Percentiles rank a stretch among this genome's conserved stretches.
phyloP scores from a whole-genome alignment of 352 stramenopile genomes.

The Saprolegnia diclina region DNA sequence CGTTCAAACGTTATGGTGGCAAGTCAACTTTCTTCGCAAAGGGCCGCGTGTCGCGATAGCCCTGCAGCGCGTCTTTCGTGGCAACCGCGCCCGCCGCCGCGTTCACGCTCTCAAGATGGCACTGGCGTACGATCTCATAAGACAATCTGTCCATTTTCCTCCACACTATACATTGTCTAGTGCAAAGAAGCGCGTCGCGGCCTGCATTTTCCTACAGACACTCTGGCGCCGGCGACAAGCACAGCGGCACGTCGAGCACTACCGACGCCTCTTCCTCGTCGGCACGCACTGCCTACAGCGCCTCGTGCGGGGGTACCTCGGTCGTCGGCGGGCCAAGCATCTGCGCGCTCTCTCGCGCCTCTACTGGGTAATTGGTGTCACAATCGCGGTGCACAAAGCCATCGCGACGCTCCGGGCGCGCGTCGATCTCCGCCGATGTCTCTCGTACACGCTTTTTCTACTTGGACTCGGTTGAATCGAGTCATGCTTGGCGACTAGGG shows the following conservation, averaged over 20 bases:
- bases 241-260: not conserved
- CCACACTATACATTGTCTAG: conserved; percentile 36
- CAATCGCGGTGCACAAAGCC: conserved; percentile 36
- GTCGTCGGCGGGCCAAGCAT: conserved; percentile 37
- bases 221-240: conserved; percentile 6
- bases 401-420: conserved; percentile 49
- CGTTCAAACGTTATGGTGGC: conserved; percentile 55
- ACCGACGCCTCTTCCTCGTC: conserved; percentile 17
- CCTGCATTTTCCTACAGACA: conserved; percentile 16
- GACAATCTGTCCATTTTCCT: conserved; percentile 26
- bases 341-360: conserved; percentile 34
- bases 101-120: conserved; percentile 29
- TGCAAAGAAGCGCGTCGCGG: conserved; percentile 29
- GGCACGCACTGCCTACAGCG: conserved; percentile 42
- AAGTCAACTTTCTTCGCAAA: conserved; percentile 50
- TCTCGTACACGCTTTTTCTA: conserved; percentile 53
- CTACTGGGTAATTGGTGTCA: conserved; percentile 35
- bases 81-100: conserved; percentile 48
- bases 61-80: conserved; percentile 62
- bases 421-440: conserved; percentile 43
- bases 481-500: conserved; percentile 41
- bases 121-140: not conserved
- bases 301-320: conserved; percentile 51
- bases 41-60: conserved; percentile 45
- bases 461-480: conserved; percentile 38